Evolutionary conservation across 1,139 yeast genomes (phyloP), one percentile per base, ranked within the genome.

Genomic region (Cylindricascospora bacillispora): DNA sequence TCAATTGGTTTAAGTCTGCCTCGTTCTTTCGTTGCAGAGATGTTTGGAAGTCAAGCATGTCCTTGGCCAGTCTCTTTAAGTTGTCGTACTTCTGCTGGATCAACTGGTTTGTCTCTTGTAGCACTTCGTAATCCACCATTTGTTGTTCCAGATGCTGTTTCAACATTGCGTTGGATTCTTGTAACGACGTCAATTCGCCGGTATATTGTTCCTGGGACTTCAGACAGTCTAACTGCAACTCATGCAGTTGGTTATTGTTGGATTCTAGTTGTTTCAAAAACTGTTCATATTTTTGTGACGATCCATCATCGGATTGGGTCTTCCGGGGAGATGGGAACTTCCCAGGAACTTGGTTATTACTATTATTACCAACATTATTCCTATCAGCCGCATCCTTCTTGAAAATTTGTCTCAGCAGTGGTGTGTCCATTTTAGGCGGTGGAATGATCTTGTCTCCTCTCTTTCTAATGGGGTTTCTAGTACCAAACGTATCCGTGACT

Each of bases 401-500:
- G n/a, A n/a, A 24, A 10, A 18, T 16, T 16, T 24, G 15, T 24
- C 17, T 24, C 18, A 14, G 26, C n/a, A 10, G 6, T 10, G 12
- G 26, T 15, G 15, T 15, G 11, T 13, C 15, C 26, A 24, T 24
- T 24, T 14, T n/a, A 6, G 10, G 26, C 6, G n/a, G n/a, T n/a
- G n/a, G n/a, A n/a, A n/a, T n/a, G n/a, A n/a, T n/a, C n/a, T n/a
- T n/a, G n/a, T n/a, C n/a, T n/a, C n/a, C n/a, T 24, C 27, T 29
- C 26, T 31, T 35, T 13, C 15, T 24, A 5, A 17, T 24, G 17
- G 14, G 26, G 9, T 14, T 7, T 24, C 33, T 31, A 16, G 25
- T 16, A 3, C 26, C 37, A 32, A 49, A 49, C 0, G 54, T 49
- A 30, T 49, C 50, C 3, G 47, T 44, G 6, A 34, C 33, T 16